These are phyloP conservation scores for Carex scoparia DNA, from an alignment of 176 grass and related monocot species.

Conservation along the genomic window DNA sequence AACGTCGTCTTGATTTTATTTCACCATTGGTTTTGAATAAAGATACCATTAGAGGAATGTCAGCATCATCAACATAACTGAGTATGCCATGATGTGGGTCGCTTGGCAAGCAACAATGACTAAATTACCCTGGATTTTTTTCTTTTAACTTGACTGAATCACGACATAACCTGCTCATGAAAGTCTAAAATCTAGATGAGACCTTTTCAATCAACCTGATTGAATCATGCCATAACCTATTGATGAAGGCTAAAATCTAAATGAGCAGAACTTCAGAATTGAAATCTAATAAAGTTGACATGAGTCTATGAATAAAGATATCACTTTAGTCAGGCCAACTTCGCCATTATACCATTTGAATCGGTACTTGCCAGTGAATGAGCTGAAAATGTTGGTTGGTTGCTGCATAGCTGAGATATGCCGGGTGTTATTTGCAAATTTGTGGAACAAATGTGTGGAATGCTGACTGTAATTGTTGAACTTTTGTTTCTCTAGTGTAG, in stretches of 20 bases:
- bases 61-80: neutral
- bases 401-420: neutral
- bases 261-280: neutral
- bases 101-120: neutral
- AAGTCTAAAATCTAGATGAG: neutral
- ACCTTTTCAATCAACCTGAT: neutral
- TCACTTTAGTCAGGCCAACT: neutral
- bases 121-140: neutral
- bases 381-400: neutral
- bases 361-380: neutral
- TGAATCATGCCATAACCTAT: neutral
- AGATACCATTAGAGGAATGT: neutral
- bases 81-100: no score
- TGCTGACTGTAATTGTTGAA: neutral
- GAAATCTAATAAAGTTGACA: neutral
- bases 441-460: neutral
- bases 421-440: neutral
- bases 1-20: neutral
- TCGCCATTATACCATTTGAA: neutral
- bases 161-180: neutral
- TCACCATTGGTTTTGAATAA: neutral
- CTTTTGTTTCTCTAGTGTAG: neutral
- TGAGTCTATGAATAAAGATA: neutral
- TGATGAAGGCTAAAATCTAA: conserved; percentile 1
- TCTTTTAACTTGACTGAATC: neutral